These are phyloP conservation scores for Alternaria gaisen DNA, from an alignment of 2,329 filamentous ascomycete species.

Conservation along the genomic window DNA sequence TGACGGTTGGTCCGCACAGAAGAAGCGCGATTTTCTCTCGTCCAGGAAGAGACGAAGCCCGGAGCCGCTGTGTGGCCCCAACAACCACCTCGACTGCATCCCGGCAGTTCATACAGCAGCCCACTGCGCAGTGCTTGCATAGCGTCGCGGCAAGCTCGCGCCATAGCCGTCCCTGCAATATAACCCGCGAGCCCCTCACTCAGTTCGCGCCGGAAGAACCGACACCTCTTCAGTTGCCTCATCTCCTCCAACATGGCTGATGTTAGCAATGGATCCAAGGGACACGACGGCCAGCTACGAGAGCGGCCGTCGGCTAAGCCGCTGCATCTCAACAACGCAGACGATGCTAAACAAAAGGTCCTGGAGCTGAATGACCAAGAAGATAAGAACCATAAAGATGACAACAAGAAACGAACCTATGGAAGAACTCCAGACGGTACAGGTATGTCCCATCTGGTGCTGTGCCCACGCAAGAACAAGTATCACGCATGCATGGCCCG, in stretches of 20 bases:
- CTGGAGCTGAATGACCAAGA: constrained; percentile 61
- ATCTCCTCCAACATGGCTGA: constrained; percentile 39
- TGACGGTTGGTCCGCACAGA: not conserved
- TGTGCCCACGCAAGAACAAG: not conserved
- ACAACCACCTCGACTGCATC: constrained; percentile 26
- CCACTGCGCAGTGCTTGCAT: constrained; percentile 39
- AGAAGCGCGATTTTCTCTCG: constrained; percentile 5
- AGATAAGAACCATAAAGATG: constrained; percentile 57
- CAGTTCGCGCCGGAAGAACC: constrained; percentile 20
- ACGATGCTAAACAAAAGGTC: constrained; percentile 57
- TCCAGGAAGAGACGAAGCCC: constrained; percentile 1
- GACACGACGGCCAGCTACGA: constrained; percentile 43
- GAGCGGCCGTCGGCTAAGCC: constrained; percentile 44
- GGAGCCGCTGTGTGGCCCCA: constrained; percentile 6
- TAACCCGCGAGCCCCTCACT: constrained; percentile 26
- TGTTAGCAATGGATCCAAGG: constrained; percentile 21
- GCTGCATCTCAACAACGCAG: constrained; percentile 38
- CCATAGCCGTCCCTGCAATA: constrained; percentile 33
- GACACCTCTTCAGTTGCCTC: constrained; percentile 25
- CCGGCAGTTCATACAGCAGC: constrained; percentile 27
- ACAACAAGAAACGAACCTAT: constrained; percentile 78
- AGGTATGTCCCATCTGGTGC: constrained; percentile 65
- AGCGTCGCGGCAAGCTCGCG: constrained; percentile 35
- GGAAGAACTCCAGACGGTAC: constrained; percentile 90
- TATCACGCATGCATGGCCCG: constrained; percentile 2